Evolutionary conservation across 1,139 yeast genomes (phyloP), one percentile per base, ranked within the genome.

Genomic region (Diutina ranongensis): DNA sequence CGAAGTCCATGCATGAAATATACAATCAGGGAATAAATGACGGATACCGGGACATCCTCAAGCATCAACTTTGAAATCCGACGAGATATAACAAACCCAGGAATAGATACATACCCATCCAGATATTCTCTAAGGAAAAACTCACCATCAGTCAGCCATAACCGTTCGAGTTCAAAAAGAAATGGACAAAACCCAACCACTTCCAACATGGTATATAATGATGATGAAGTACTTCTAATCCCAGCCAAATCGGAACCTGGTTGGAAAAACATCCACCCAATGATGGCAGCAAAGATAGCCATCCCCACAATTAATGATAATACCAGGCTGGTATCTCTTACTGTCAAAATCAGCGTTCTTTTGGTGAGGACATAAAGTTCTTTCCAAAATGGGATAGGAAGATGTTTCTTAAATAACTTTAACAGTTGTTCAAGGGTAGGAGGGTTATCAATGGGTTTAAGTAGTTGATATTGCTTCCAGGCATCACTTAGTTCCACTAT

Each of bases 361-460:
- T 70, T 67, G 1, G 80, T 71, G 16, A 82, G 62, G 1, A 83
- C 77, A 1, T 47, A 41, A 0, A 83, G 57, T 57, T 86, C 94
- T 18, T 49, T 50, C 44, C 51, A 48, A 33, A 68, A 56, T 2
- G 72, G 57, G 10, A 70, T 48, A 45, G 54, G 67, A 50, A 50
- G 62, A 51, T 19, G 51, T 48, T 52, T 46, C 34, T 47, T 47
- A 45, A 68, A 67, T 3, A 60, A 40, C 35, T 56, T 54, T 31
- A 62, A 32, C 49, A 64, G 61, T 9, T 51, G 36, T 34, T 56
- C 51, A 46, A 64, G 65, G 1, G 47, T 47, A 25, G 49, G 42
- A 5, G 18, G 18, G 21, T 15, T 5, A 9, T 22, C 32, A 5
- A 38, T 15, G 19, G 49, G 42, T 9, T 55, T 45, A 27, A 52